These are phyloP conservation scores for Curvularia lunata DNA, from an alignment of 2,329 filamentous ascomycete genomes.

Conservation along the genomic window DNA sequence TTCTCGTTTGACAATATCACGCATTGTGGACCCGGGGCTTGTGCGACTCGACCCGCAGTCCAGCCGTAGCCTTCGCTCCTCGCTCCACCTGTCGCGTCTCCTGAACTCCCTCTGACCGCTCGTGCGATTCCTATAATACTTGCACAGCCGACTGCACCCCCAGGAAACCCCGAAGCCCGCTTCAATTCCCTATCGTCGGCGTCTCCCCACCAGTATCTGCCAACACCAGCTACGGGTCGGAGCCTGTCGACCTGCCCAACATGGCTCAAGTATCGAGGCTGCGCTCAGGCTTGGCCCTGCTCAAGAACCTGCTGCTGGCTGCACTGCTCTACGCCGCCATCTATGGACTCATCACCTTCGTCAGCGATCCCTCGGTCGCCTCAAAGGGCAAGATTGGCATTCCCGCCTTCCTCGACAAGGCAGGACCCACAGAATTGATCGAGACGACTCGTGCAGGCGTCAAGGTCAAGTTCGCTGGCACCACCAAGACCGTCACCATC, in stretches of 20 bases:
- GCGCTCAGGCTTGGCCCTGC: slow-evolving; percentile 45
- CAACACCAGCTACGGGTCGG: slow-evolving; percentile 23
- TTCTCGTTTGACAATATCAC: slow-evolving; percentile 7
- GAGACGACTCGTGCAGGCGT: slow-evolving; percentile 51
- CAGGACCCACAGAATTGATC: slow-evolving; percentile 50
- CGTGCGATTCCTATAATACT: neutral
- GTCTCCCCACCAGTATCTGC: slow-evolving; percentile 10
- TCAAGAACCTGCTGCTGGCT: slow-evolving; percentile 54
- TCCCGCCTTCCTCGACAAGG: slow-evolving; percentile 51
- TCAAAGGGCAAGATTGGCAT: slow-evolving; percentile 52
- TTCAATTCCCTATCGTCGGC: slow-evolving; percentile 16
- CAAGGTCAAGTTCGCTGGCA: slow-evolving; percentile 53
- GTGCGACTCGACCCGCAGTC: slow-evolving; percentile 8
- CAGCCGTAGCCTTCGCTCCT: neutral
- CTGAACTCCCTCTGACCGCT: neutral
- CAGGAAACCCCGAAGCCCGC: neutral
- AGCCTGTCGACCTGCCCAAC: slow-evolving; percentile 21
- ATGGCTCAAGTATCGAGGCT: slow-evolving; percentile 47
- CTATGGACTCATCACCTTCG: slow-evolving; percentile 51
- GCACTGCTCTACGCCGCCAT: slow-evolving; percentile 52
- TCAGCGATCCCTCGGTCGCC: slow-evolving; percentile 50
- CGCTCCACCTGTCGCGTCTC: slow-evolving; percentile 2
- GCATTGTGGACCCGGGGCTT: neutral
- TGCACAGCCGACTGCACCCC: neutral
- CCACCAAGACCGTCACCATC: slow-evolving; percentile 54